Conservation (phyloP, 805 yeast species). For the Yarrowia sp. region DNA sequence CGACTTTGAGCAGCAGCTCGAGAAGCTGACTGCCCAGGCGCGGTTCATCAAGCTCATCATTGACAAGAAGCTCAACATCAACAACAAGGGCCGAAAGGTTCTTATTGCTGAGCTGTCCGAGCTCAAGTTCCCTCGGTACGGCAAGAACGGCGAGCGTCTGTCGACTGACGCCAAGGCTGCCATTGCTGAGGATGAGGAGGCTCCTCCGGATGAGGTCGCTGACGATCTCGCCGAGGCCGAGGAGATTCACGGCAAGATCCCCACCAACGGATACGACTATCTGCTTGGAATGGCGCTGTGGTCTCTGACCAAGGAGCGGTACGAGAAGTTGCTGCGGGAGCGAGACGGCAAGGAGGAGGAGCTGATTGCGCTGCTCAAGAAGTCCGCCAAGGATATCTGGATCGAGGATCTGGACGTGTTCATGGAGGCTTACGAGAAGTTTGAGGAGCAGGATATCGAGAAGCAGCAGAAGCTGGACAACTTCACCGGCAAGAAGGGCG, state of each 20-base stretch:
- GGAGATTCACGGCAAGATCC: conserved; percentile 41
- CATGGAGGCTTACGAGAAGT: conserved; percentile 59
- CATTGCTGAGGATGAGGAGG: conserved; percentile 34
- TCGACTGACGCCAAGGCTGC: conserved; percentile 43
- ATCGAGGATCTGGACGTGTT: conserved; percentile 74
- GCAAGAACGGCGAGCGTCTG: conserved; percentile 63
- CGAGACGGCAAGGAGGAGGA: conserved; percentile 69
- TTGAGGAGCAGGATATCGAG: conserved; percentile 61
- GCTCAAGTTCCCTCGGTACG: conserved; percentile 68
- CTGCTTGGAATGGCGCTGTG: conserved; percentile 88
- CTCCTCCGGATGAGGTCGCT: conserved; percentile 37
- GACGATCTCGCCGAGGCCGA: conserved; percentile 40
- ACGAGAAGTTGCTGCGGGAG: conserved; percentile 72
- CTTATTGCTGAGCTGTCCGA: conserved; percentile 61
- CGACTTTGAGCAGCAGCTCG: conserved; percentile 68
- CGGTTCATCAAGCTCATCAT: conserved; percentile 88
- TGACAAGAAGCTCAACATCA: conserved; percentile 63
- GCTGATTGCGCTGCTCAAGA: conserved; percentile 58
- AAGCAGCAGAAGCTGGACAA: conserved; percentile 48
- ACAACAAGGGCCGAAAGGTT: conserved; percentile 66
- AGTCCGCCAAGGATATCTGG: conserved; percentile 88
- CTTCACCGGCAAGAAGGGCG: conserved; percentile 42
- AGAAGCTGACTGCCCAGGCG: conserved; percentile 76
- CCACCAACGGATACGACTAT: conserved; percentile 73
- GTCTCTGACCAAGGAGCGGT: conserved; percentile 88